Conservation (phyloP, 73 alveolate genomes). For the Tetrahymena thermophila region DNA sequence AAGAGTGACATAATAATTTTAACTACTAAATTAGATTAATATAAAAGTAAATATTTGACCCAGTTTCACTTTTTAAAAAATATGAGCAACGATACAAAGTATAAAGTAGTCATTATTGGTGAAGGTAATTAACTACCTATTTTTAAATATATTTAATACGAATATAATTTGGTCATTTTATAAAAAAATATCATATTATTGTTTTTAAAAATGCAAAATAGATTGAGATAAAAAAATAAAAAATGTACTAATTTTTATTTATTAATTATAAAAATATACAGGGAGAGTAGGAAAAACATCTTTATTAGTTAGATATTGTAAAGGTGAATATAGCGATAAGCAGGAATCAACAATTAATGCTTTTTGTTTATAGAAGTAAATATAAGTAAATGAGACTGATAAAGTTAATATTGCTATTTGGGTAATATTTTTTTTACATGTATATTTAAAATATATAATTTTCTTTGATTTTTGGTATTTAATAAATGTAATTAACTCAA, state of each 20-base stretch:
- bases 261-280: background rate
- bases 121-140: background rate
- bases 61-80: background rate
- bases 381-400: constrained; percentile 38
- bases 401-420: constrained; percentile 56
- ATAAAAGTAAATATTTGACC: background rate
- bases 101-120: background rate
- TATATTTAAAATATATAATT: too few relatives aligned
- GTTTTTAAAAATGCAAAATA: too few relatives aligned
- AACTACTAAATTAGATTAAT: too few relatives aligned
- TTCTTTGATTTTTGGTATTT: too few relatives aligned
- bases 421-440: constrained; percentile 5
- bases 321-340: constrained; percentile 60
- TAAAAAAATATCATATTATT: too few relatives aligned
- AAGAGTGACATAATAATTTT: too few relatives aligned
- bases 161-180: background rate
- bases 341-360: constrained; percentile 71
- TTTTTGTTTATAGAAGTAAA: constrained; percentile 54
- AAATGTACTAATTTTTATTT: too few relatives aligned
- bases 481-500: too few relatives aligned
- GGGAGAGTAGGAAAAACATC: constrained; percentile 89
- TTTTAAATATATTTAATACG: too few relatives aligned
- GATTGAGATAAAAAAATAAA: too few relatives aligned
- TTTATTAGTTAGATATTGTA: constrained; percentile 61
- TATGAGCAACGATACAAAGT: background rate